Evolutionary conservation across 176 grass and related monocot species (phyloP).

Genomic region (Areca catechu): DNA sequence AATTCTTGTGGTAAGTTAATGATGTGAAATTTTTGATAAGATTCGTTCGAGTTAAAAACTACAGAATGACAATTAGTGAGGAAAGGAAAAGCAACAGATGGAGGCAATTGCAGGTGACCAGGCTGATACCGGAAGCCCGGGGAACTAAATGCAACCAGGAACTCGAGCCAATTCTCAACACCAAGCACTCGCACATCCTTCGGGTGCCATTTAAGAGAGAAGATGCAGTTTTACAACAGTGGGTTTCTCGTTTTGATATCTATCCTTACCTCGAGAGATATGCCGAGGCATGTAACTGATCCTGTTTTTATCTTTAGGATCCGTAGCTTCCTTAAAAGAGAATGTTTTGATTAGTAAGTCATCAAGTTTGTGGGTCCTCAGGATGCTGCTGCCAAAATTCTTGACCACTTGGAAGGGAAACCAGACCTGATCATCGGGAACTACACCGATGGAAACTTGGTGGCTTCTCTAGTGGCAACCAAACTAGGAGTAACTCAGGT

Average conservation of each 20-base stretch:
- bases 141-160: conserved; percentile 93
- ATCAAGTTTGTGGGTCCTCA: conserved; percentile 15
- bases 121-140: conserved; percentile 87
- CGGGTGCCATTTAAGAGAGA: conserved; percentile 77
- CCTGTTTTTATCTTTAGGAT: neutral
- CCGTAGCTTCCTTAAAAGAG: too few relatives aligned
- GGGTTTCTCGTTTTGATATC: conserved; percentile 90
- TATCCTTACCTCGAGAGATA: conserved; percentile 99
- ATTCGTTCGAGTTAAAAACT: too few relatives aligned
- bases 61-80: too few relatives aligned
- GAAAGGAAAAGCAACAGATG: neutral
- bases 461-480: conserved; percentile 70
- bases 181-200: conserved; percentile 71
- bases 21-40: too few relatives aligned
- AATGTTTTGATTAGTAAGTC: too few relatives aligned
- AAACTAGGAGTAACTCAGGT: conserved; percentile 94
- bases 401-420: conserved; percentile 81
- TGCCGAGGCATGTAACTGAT: conserved; percentile 47
- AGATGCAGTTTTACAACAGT: conserved; percentile 50
- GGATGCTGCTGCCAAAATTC: conserved; percentile 66
- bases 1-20: conserved; percentile 75
- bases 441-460: conserved; percentile 91
- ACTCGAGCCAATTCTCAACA: conserved; percentile 65
- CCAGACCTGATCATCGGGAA: conserved; percentile 95
- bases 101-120: conserved; percentile 51